Base-by-base conservation (phyloP, 2,329 filamentous ascomycete species). In the Dichotomopilus funicola region DNA sequence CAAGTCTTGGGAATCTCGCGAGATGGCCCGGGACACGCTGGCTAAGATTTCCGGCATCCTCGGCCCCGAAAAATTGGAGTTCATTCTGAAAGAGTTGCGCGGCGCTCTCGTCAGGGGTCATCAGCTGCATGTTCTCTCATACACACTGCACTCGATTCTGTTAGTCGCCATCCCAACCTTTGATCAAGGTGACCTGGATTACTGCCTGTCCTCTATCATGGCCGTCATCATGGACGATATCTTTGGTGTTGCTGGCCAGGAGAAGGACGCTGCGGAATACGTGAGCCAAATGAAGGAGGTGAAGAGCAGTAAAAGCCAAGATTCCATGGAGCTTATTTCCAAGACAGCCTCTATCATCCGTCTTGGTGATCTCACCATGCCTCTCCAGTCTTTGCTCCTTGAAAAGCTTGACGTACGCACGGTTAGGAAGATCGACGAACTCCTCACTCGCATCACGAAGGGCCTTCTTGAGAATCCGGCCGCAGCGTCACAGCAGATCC, bases 241-340 rank as follows among this genome's bases (percentile, higher is more conserved):
- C 10, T 99, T 99, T 67, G 95, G 95, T 35, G 83, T 85, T 5
- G 87, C 88, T 37, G 94, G 94, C 1, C 88, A 96, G 72, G 92
- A 99, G 67, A 99, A 99, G 71, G 94, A 99, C 65, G 92, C 92
- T 0, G 91, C 96, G 64, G 94, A 91, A 52, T 99, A 99, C 69
- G 86, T 87, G 54, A 96, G 85, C 68, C 88, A 92, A 71, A 96
- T 95, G 86, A 96, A 95, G 71, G 94, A 99, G 72, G 87, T 99
- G 55, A 97, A 96, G 75, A 94, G 89, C 71, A 96, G 89, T 76
- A 99, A 97, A 76, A 96, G 91, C 68, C 95, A 91, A 66, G 95
- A 99, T 67, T 95, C 94, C 0, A 95, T 97, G 86, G 92, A 97
- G 70, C 77, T 97, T 12, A 79, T 97, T 61, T 88, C 94, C 33